Base-by-base conservation (phyloP, 2,329 filamentous ascomycete genomes). In the Colletotrichum zoysiae region DNA sequence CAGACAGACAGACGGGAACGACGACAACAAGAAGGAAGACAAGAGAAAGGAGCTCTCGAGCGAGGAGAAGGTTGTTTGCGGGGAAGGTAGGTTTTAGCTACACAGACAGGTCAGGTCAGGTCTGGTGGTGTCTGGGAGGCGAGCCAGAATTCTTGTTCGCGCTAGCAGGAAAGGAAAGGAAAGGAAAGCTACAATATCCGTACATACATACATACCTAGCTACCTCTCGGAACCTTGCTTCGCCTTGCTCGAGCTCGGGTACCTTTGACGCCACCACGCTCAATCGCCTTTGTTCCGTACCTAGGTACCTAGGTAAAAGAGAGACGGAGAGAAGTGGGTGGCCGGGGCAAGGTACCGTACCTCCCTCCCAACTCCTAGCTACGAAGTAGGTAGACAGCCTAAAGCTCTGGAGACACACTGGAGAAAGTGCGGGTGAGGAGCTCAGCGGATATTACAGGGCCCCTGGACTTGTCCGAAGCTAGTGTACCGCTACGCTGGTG, bases 51-150 rank as follows among this genome's bases (percentile, higher is more conserved):
- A 71, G 56, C 56, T 71, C 38, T 63, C 20, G 40, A 51, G 20
- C 42, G 61, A 59, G 33, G 40, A 71, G 67, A 61, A 55, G 42
- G 48, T 46, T 65, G 70, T 62, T 66, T 70, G 70, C 67, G 70
- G 70, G 70, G 70, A 71, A 71, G 67, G 40, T 62, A 73, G 70
- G 70, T 73, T 73, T 73, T 73, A 73, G 70, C 61, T 73, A 65
- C 56, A 60, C 23, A 5, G 35, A 38, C 35, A 38, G 35, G 11
- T 11, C 35, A 35, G 30, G 30, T 3, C 30, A 30, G 30, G 30
- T 30, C 30, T 30, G 30, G 30, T 30, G 30, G 30, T 30, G 35
- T 60, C 56, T 61, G 70, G 60, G 46, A 57, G 40, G 69, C 51
- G 51, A 48, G 53, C 65, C 58, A 71, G 65, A 51, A 68, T 62